Base-by-base conservation (phyloP, 345 rosid species). In the Toxicodendron radicans region DNA sequence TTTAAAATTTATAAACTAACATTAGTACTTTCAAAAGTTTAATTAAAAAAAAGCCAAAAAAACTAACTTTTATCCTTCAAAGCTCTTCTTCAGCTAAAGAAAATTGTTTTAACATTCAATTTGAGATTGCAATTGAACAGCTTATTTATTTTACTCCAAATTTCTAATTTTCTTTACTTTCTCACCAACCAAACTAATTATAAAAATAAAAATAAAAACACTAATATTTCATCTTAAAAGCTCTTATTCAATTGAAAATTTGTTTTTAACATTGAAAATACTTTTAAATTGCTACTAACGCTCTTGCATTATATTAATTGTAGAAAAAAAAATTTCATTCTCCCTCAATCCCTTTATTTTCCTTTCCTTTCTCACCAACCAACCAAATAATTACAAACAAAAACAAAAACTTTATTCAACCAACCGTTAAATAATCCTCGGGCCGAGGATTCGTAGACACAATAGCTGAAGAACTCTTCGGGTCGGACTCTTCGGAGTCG, bases 381-480 rank as follows among this genome's bases (percentile, higher is more conserved):
- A 67, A 80, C 7, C 32, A 72, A 10, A 54, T 30, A 11, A 27
- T 20, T 20, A 1, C 53, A 64, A 7, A 43, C 10, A 1, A 66
- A 67, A 52, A 66, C 11, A 5, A 51, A 5, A 52, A 49, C 7
- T 12, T 51, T 61, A 65, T 45, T 27, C 16, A 33, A 72, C 90
- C 27, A 66, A 96, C 99, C 92, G 92, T 87, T 64, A 89, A 84
- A 79, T 90, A 96, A 84, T 96, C 99, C 75, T 96, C 98, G 0
- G 90, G 98, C 35, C 92, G 84, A 45, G 97, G 97, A 51, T 80
- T 76, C 32, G 95, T 87, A 1, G 97, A 76, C 46, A 96, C 93
- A 46, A 96, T 92, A 38, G 98, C 98, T 1, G 97, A 92, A 3
- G 93, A 87, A 30, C 84, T 80, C 76, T 89, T 90, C n/a, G 84